Evolutionary conservation across 768 basidiomycete genomes (phyloP).

Genomic region (Collybia mongolica): DNA sequence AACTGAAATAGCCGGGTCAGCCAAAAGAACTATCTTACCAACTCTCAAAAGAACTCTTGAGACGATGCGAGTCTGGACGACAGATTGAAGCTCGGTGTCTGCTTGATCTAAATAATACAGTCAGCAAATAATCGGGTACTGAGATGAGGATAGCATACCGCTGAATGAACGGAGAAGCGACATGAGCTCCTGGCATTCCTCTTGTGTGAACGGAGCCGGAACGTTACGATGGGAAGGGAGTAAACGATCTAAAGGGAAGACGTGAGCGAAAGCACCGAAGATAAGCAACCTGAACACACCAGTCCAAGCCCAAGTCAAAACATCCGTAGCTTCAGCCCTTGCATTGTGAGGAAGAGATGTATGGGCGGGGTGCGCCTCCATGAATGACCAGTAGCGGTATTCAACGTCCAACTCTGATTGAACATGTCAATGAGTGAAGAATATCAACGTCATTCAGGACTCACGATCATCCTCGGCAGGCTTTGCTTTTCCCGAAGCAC

Average conservation of each 20-base stretch:
- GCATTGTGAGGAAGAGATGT: conserved; percentile 52
- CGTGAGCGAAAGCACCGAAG: not conserved
- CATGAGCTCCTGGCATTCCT: conserved; percentile 76
- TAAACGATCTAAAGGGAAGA: conserved; percentile 51
- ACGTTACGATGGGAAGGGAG: conserved; percentile 56
- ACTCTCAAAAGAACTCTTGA: conserved; percentile 68
- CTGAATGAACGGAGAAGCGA: conserved; percentile 50
- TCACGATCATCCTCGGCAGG: conserved; percentile 40
- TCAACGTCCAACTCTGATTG: conserved; percentile 69
- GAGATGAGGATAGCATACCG: conserved; percentile 9
- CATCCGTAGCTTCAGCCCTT: conserved; percentile 68
- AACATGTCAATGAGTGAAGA: not conserved
- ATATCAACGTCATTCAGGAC: conserved; percentile 17
- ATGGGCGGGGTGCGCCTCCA: conserved; percentile 80
- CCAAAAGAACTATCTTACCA: conserved; percentile 39
- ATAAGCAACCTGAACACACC: conserved; percentile 34
- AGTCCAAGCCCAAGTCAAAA: conserved; percentile 79
- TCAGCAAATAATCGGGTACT: not conserved
- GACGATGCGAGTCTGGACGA: conserved; percentile 62
- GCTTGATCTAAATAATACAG: conserved; percentile 20
- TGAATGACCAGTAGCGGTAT: conserved; percentile 79
- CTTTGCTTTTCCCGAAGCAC: conserved; percentile 22
- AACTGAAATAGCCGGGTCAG: not conserved
- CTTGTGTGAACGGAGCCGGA: conserved; percentile 69
- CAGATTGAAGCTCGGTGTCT: conserved; percentile 41